Evolutionary conservation across 2,329 filamentous ascomycete genomes (phyloP), one percentile per base, ranked within the genome.

Genomic region (Podosphaera aphanis): DNA sequence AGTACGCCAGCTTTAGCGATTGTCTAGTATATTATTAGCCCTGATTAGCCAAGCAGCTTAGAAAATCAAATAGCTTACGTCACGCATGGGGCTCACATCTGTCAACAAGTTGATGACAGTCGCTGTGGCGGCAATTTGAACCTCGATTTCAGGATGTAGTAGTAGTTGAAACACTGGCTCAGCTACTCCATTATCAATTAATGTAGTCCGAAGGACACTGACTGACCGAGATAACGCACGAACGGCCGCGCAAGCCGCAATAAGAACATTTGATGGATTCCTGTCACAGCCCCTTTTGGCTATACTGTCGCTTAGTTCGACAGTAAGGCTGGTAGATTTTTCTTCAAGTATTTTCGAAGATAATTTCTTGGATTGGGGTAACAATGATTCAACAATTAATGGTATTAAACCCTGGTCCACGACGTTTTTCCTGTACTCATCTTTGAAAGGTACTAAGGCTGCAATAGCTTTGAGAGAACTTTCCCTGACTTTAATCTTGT

Each of bases 11-110:
- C 72, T 43, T 81, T 74, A 5, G 81, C 69, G 29, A 94, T 74
- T 38, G 77, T 68, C 76, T 88, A 53, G 21, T 3, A 44, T 1
- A 44, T 5, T 44, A 27, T 49, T 49, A 50, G 48, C n/a, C n/a
- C 8, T 35, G 18, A 25, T 23, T 35, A 31, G 42, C 11, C 13
- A 18, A 36, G 37, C 6, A 20, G 10, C 18, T 16, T 5, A 46
- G 38, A n/a, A 21, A 19, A 29, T 11, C 19, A 16, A 33, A 45
- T 27, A 27, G 66, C 77, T 66, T 60, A 88, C 83, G 59, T 84
- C 77, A 60, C 83, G 78, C 74, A 94, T 85, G 0, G 90, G 86
- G 57, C 86, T 94, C 54, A 92, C 83, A 50, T 93, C 83, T 41
- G 85, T 68, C 5, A 93, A 72, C 43, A 98, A 63, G 59, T 98